Evolutionary conservation across 2,329 filamentous ascomycete species (phyloP).

Genomic region (Hymenoscyphus linearis): DNA sequence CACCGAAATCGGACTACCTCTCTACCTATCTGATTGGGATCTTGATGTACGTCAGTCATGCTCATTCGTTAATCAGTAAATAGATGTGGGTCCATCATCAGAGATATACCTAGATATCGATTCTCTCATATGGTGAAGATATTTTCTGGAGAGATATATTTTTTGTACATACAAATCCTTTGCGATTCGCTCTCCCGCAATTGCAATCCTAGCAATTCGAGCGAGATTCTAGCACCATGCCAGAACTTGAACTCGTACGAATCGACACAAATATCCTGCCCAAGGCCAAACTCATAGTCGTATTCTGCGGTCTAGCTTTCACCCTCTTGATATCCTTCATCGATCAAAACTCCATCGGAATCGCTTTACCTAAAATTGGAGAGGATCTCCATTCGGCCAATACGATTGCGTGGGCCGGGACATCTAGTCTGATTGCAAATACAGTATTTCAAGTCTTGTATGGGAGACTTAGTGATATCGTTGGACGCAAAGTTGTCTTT

Average conservation of each 20-base stretch:
- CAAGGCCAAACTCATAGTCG: conserved; percentile 42
- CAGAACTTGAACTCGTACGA: conserved; percentile 24
- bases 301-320: conserved; percentile 47
- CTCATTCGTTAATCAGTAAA: no score
- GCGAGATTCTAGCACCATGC: conserved; percentile 10
- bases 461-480: conserved; percentile 55
- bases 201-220: no score
- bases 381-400: conserved; percentile 38
- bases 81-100: no score
- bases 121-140: no score
- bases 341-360: conserved; percentile 33
- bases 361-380: conserved; percentile 47
- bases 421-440: conserved; percentile 48
- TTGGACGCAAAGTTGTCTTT: conserved; percentile 55
- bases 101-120: no score
- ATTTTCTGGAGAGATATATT: no score
- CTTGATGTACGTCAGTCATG: no score
- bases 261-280: conserved; percentile 54
- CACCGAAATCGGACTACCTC: no score
- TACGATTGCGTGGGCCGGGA: conserved; percentile 53
- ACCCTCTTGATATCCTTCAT: conserved; percentile 49
- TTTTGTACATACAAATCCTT: no score
- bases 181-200: no score
- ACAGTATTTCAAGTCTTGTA: conserved; percentile 62
- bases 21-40: no score